Percentiles rank a stretch among this genome's conserved stretches.
Evolutionary conservation across 1,139 yeast species (phyloP).

Genomic region (Geotrichum klebahnii): DNA sequence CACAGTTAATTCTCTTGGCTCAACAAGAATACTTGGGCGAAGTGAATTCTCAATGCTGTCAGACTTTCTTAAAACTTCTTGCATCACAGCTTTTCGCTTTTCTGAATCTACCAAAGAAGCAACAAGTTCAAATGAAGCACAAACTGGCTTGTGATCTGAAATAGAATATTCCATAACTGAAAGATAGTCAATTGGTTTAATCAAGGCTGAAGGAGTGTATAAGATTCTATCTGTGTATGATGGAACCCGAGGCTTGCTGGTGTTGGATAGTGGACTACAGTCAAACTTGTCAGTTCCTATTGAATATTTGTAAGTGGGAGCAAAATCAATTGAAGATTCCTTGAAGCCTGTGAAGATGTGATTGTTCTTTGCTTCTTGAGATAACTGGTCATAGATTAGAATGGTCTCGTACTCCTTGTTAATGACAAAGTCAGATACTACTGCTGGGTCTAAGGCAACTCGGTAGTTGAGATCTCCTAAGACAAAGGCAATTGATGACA

Average conservation of each 20-base stretch:
- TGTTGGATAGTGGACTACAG: conserved; percentile 37
- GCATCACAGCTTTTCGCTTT: conserved; percentile 39
- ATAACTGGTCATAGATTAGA: conserved; percentile 57
- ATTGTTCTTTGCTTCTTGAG: conserved; percentile 50
- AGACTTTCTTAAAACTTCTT: conserved; percentile 39
- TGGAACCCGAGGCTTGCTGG: conserved; percentile 59
- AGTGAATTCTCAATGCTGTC: conserved; percentile 46
- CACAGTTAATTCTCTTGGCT: conserved; percentile 30
- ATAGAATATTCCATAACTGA: conserved; percentile 41
- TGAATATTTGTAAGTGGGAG: conserved; percentile 69
- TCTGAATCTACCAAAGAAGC: conserved; percentile 49
- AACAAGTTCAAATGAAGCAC: conserved; percentile 48
- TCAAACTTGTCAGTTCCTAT: conserved; percentile 42
- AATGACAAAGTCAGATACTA: conserved; percentile 45
- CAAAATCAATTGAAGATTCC: conserved; percentile 61
- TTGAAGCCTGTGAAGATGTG: conserved; percentile 57
- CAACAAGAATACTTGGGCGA: conserved; percentile 41
- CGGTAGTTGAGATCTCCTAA: conserved; percentile 78
- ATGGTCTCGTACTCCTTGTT: conserved; percentile 47
- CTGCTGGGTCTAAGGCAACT: conserved; percentile 46
- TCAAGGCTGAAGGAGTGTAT: conserved; percentile 26
- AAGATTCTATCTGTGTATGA: conserved; percentile 77
- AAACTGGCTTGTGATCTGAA: conserved; percentile 77
- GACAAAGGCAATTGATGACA: conserved; percentile 44
- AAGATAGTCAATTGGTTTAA: conserved; percentile 26